Evolutionary conservation across 345 rosid species (phyloP).

Genomic region (Eucalyptus lansdowneana): DNA sequence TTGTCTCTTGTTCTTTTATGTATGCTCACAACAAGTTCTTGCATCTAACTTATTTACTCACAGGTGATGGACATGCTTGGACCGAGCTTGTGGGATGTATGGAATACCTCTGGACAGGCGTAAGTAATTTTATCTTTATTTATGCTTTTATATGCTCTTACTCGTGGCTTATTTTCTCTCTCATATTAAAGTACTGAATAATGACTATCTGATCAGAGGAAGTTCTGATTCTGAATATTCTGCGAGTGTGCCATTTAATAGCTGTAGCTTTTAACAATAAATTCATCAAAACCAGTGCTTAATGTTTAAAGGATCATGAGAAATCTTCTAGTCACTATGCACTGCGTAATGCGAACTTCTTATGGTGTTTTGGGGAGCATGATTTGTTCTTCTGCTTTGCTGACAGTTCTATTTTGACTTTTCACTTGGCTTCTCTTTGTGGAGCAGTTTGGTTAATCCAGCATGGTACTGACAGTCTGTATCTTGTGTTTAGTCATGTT

Average conservation of each 20-base stretch:
- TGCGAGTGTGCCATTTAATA: not conserved
- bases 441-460: not conserved
- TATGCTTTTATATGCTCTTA: not conserved
- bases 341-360: not conserved
- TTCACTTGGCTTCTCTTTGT: not conserved
- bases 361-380: not conserved
- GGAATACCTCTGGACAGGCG: constrained; percentile 94
- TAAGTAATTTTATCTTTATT: constrained; percentile 29
- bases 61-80: constrained; percentile 99
- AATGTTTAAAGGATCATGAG: not conserved
- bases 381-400: not conserved
- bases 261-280: not conserved
- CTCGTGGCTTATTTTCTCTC: not conserved
- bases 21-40: not conserved
- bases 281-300: not conserved
- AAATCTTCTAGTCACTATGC: not conserved
- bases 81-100: constrained; percentile 98
- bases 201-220: not conserved
- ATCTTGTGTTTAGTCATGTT: not conserved
- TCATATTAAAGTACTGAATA: not conserved
- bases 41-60: not conserved
- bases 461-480: not conserved
- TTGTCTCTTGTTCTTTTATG: not conserved
- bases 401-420: not conserved
- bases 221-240: not conserved